These are phyloP conservation scores for Erythrobasidium yunnanense DNA, from an alignment of 768 basidiomycete species.

Conservation along the genomic window DNA sequence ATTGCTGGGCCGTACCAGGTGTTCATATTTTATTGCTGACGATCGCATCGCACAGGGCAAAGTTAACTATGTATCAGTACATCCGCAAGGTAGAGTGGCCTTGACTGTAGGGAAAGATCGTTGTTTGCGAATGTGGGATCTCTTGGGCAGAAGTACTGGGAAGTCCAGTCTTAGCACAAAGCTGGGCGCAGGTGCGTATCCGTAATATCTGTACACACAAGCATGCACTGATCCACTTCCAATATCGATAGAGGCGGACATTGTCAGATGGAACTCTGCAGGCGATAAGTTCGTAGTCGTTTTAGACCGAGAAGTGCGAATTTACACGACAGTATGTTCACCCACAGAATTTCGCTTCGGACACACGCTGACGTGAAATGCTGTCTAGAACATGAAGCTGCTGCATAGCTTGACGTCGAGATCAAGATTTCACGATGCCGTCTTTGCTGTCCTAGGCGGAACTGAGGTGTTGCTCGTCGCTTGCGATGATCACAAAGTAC, in stretches of 20 bases:
- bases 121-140: conserved; percentile 93
- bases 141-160: conserved; percentile 54
- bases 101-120: conserved; percentile 82
- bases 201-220: too few relatives aligned
- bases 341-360: too few relatives aligned
- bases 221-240: too few relatives aligned
- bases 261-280: conserved; percentile 73
- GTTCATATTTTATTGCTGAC: too few relatives aligned
- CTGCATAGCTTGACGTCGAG: conserved; percentile 63
- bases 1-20: too few relatives aligned
- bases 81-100: conserved; percentile 83
- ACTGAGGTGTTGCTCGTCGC: conserved; percentile 64
- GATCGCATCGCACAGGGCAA: conserved; percentile 49
- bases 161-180: conserved; percentile 59
- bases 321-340: conserved; percentile 63
- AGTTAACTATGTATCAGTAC: conserved; percentile 78
- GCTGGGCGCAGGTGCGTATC: conserved; percentile 70
- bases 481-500: conserved; percentile 79
- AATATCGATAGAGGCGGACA: conserved; percentile 74
- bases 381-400: conserved; percentile 61
- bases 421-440: conserved; percentile 71
- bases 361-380: too few relatives aligned
- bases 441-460: conserved; percentile 55
- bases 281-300: conserved; percentile 75
- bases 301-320: conserved; percentile 59